Percentiles rank a stretch among this genome's conserved stretches.
These are phyloP conservation scores for Piromyces finnis DNA, from an alignment of 192 early-diverging fungal genomes.

Conservation along the genomic window DNA sequence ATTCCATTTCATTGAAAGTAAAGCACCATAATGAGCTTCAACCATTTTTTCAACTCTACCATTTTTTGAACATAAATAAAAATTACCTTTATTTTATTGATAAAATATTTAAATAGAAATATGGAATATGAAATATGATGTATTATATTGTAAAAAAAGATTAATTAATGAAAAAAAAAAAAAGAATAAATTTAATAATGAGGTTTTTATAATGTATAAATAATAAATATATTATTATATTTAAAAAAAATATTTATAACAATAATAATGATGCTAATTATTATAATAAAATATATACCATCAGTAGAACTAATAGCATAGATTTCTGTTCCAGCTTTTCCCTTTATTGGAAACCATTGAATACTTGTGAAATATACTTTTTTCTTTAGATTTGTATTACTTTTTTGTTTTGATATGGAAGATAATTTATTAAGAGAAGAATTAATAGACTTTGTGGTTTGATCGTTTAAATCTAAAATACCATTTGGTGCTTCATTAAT, in stretches of 20 bases:
- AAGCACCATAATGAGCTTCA: slow-evolving; percentile 33
- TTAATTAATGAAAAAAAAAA: neutral
- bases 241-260: too few species aligned
- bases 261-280: too few species aligned
- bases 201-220: too few species aligned
- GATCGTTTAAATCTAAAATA: slow-evolving; percentile 9
- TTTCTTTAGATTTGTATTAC: neutral
- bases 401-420: neutral
- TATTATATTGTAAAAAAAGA: too few species aligned
- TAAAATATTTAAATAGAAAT: too few species aligned
- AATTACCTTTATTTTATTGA: slow-evolving; percentile 15
- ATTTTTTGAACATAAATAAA: slow-evolving; percentile 26
- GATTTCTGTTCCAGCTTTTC: slow-evolving; percentile 13
- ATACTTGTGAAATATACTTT: slow-evolving; percentile 18
- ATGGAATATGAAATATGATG: too few species aligned
- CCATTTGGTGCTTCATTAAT: slow-evolving; percentile 10
- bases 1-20: slow-evolving; percentile 28
- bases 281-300: slow-evolving; percentile 7
- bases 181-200: neutral
- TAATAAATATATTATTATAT: too few species aligned
- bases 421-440: neutral
- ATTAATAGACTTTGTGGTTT: neutral
- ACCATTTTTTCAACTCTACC: slow-evolving; percentile 32
- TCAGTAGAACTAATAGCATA: slow-evolving; percentile 31
- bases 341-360: slow-evolving; percentile 33